Base-by-base conservation (phyloP, 2,329 filamentous ascomycete species). In the Macrophomina phaseolina region DNA sequence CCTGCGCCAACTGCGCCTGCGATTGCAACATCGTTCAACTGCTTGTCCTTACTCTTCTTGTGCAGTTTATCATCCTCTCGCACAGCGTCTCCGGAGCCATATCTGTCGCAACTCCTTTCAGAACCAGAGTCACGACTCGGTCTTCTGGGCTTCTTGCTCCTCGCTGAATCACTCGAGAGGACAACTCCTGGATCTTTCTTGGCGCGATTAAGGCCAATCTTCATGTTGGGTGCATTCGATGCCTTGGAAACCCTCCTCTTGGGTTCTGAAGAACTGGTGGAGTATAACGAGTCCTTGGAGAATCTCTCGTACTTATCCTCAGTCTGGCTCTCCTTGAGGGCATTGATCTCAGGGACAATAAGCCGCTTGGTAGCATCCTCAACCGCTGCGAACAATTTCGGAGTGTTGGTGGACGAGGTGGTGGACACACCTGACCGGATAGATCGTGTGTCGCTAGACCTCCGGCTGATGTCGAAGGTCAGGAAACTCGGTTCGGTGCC, bases 311-410 rank as follows among this genome's bases (percentile, higher is more conserved):
- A 94, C 67, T 89, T 90, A 66, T 87, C 87, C 11, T 87, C 87
- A 72, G 88, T 90, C 69, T 90, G 88, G 74, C 97, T 93, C 73
- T 94, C 89, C 78, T 97, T 97, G 65, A 99, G 83, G 9, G 93
- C 92, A 72, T 93, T 94, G 52, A 99, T 84, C 78, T 99, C 94
- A 0, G 95, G 95, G 2, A 99, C 81, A 64, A 97, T 97, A 60
- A 97, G 84, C 60, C 93, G 87, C 69, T 93, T 90, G 74, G 97
- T 97, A 16, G 93, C 93, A 79, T 97, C 93, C 80, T 97, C 94
- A 3, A 97, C 94, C 0, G 93, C 95, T 73, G 95, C 92, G 2
- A 97, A 85, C 2, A 97, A 81, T 75, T 93, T 95, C 0, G 94
- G 94, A 73, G 97, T 97, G 80, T 96, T 97, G 76, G 96, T 92